Percentiles rank a stretch among this genome's conserved stretches.
Conservation (phyloP, 140 eudicot genomes). For the Flaveria floridana region DNA sequence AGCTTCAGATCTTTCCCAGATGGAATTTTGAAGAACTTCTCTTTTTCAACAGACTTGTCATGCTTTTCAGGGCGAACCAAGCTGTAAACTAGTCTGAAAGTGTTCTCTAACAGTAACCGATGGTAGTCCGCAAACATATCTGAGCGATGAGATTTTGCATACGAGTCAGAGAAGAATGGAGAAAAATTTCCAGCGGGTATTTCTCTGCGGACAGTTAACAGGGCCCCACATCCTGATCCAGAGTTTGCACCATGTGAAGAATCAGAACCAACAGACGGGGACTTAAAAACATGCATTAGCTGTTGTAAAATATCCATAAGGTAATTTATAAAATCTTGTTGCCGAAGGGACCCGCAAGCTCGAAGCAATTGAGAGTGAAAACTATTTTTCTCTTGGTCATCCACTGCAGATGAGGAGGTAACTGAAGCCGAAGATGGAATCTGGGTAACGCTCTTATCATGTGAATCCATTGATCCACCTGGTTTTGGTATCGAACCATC, state of each 20-base stretch:
- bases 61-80: slow-evolving; percentile 96
- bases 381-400: slow-evolving; percentile 76
- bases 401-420: slow-evolving; percentile 44
- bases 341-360: slow-evolving; percentile 88
- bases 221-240: slow-evolving; percentile 96
- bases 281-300: slow-evolving; percentile 77
- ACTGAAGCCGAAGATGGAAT: slow-evolving; percentile 42
- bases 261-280: slow-evolving; percentile 65
- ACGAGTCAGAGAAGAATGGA: slow-evolving; percentile 94
- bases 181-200: slow-evolving; percentile 96
- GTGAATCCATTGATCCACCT: slow-evolving; percentile 58
- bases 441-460: slow-evolving; percentile 57
- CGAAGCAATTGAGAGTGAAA: slow-evolving; percentile 71
- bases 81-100: slow-evolving; percentile 86
- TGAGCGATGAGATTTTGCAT: slow-evolving; percentile 88
- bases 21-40: slow-evolving; percentile 62
- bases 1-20: slow-evolving; percentile 87
- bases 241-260: slow-evolving; percentile 57
- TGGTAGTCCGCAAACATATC: slow-evolving; percentile 96
- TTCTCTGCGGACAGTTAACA: slow-evolving; percentile 88
- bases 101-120: slow-evolving; percentile 80
- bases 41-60: slow-evolving; percentile 86
- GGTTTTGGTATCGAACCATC: slow-evolving; percentile 65
- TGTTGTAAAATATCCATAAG: slow-evolving; percentile 96
- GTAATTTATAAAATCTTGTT: slow-evolving; percentile 78